Base-by-base conservation (phyloP, 225 moss, liverwort and hornwort species). In the Pseudoscleropodium purum region DNA sequence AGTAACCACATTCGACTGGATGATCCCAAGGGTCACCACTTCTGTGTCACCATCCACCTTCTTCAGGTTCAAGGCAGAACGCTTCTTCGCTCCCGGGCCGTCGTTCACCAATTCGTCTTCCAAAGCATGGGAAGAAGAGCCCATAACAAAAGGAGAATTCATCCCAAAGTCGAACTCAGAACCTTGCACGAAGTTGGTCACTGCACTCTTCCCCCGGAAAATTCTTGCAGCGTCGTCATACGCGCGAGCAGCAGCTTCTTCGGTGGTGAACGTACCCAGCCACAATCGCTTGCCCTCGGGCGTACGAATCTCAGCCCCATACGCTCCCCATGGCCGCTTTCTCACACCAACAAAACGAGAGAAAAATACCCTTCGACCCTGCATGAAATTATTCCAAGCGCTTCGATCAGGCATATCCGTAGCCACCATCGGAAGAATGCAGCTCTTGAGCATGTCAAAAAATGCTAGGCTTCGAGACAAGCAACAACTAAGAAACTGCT, bases 241-340 rank as follows among this genome's bases (percentile, higher is more conserved):
- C 56, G 98, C 98, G 69, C 97, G 93, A 11, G 98, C 98, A 86
- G 98, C 98, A 45, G 98, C 98, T 90, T 98, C 98, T 88, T 98
- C 98, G 57, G 98, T 98, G 8, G 97, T 96, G 91, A 97, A 98
- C 41, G 98, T 98, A n/a, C 98, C 98, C 56, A 98, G 91, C 98
- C 98, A 98, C 89, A 98, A 80, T 27, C 98, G 95, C 90, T 93
- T 96, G 63, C 98, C 98, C 91, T 98, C 98, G 41, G 98, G 98
- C 67, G 98, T 98, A 9, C 98, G 98, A 91, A 98, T 98, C 90
- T 98, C 98, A 37, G 98, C 98, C 90, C 98, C 98, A 86, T 97
- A 98, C 56, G 98, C 98, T 91, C 98, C 98, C 98, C 98, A 98
- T 26, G 98, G 98, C 87, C 98, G 94, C 94, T 97, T 98, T 80